Percentiles rank a stretch among this genome's conserved stretches.
Conservation (phyloP, 768 basidiomycete species). For the Termitomyces titanicus region DNA sequence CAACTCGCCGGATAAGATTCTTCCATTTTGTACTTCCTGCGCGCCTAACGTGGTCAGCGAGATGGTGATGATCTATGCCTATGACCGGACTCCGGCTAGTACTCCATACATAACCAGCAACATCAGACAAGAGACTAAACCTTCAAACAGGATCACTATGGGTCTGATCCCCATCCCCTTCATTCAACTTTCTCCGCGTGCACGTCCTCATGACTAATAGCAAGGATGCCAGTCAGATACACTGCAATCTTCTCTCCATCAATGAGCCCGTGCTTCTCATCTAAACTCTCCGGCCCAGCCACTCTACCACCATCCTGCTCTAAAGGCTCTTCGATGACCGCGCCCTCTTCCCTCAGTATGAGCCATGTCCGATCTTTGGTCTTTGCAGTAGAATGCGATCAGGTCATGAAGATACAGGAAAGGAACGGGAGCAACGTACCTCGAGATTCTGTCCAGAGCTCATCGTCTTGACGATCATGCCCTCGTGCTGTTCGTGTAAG, state of each 20-base stretch:
- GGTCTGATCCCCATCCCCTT: neutral
- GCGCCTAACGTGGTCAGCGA: too few relatives aligned
- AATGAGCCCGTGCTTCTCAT: conserved; percentile 41
- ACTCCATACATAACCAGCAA: too few relatives aligned
- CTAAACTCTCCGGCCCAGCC: conserved; percentile 28
- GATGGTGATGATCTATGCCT: too few relatives aligned
- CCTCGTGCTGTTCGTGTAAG: conserved; percentile 66
- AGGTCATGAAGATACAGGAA: neutral
- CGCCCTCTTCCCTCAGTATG: conserved; percentile 60
- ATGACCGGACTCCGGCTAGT: too few relatives aligned
- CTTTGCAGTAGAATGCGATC: conserved; percentile 22
- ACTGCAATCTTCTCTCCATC: conserved; percentile 33
- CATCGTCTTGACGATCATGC: conserved; percentile 74
- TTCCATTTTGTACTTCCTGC: too few relatives aligned
- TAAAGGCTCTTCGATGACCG: conserved; percentile 59
- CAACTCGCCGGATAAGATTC: too few relatives aligned
- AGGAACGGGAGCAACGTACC: conserved; percentile 26
- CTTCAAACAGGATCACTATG: neutral
- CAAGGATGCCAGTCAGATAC: conserved; percentile 16
- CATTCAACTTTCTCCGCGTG: conserved; percentile 2
- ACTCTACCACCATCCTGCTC: conserved; percentile 28
- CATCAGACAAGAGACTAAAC: too few relatives aligned
- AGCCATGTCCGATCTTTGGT: conserved; percentile 59
- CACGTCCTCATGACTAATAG: neutral
- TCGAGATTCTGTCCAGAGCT: conserved; percentile 78